Conservation (phyloP, 345 rosid genomes). For the Citrus sp. region DNA sequence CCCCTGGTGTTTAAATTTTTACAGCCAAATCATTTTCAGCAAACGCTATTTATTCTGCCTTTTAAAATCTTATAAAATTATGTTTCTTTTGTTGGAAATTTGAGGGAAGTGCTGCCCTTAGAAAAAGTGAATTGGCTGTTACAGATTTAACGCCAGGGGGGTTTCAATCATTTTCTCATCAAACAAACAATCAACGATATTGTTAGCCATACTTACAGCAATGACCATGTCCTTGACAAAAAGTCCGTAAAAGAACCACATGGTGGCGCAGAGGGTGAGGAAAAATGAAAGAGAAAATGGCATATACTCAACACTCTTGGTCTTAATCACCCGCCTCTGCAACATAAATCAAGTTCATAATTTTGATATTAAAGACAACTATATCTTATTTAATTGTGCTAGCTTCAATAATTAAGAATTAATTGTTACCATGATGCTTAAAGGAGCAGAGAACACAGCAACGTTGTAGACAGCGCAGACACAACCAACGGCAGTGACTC, state of each 20-base stretch:
- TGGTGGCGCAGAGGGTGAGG: constrained; percentile 66
- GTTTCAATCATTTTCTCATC: too few relatives aligned
- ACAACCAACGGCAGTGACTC: constrained; percentile 66
- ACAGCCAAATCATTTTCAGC: too few relatives aligned
- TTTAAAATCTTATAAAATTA: too few relatives aligned
- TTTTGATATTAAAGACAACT: too few relatives aligned
- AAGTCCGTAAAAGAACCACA: constrained; percentile 90
- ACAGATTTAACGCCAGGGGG: too few relatives aligned
- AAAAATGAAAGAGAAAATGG: constrained; percentile 66
- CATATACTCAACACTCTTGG: constrained; percentile 89
- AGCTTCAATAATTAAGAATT: too few relatives aligned
- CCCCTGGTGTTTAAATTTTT: too few relatives aligned
- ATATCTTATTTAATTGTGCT: too few relatives aligned
- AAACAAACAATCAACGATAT: not conserved
- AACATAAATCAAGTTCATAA: not conserved
- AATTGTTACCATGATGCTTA: constrained; percentile 64
- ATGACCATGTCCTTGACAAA: constrained; percentile 61
- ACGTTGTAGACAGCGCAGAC: constrained; percentile 63
- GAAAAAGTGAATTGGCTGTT: too few relatives aligned
- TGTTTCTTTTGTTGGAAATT: too few relatives aligned
- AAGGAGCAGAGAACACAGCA: constrained; percentile 72
- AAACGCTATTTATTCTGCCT: too few relatives aligned
- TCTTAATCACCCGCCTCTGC: constrained; percentile 72
- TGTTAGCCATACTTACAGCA: constrained; percentile 45
- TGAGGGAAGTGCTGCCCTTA: too few relatives aligned